Evolutionary conservation across 192 early-diverging fungal genomes (phyloP).

Genomic region (Backusella tarrabulga): DNA sequence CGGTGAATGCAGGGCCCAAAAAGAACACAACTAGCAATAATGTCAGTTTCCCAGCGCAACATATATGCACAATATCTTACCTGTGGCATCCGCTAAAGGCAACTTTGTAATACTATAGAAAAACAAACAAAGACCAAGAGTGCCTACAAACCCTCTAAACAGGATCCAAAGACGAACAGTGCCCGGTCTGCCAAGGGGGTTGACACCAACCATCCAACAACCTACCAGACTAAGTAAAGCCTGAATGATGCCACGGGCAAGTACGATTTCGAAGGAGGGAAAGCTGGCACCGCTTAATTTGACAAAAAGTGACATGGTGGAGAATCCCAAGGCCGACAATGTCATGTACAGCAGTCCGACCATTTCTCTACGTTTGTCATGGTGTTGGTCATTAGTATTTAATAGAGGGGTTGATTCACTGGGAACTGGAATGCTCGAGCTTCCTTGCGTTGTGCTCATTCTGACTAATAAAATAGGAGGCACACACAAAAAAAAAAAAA

Average conservation of each 20-base stretch:
- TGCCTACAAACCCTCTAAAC: constrained; percentile 62
- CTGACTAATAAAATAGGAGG: too few relatives aligned
- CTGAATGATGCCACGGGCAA: constrained; percentile 71
- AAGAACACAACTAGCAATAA: constrained; percentile 61
- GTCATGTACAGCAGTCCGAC: constrained; percentile 58
- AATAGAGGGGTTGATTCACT: constrained; percentile 19
- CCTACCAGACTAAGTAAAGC: constrained; percentile 52
- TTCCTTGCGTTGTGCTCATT: background rate
- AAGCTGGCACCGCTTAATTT: constrained; percentile 58
- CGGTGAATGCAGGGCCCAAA: constrained; percentile 74
- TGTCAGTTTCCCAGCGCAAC: background rate
- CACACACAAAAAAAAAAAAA: too few relatives aligned
- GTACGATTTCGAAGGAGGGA: constrained; percentile 70
- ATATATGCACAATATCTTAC: constrained; percentile 10
- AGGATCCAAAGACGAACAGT: constrained; percentile 54
- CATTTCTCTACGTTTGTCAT: constrained; percentile 38
- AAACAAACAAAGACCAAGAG: constrained; percentile 65
- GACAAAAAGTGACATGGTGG: constrained; percentile 70
- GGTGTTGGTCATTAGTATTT: background rate
- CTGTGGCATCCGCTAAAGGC: constrained; percentile 72
- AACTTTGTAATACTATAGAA: constrained; percentile 70
- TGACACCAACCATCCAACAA: constrained; percentile 48
- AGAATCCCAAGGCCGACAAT: constrained; percentile 68
- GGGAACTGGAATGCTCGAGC: background rate
- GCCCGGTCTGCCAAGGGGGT: constrained; percentile 52